Evolutionary conservation across 129 eudicot genomes (phyloP), one percentile per base, ranked within the genome.

Genomic region (Flaveria linearis): DNA sequence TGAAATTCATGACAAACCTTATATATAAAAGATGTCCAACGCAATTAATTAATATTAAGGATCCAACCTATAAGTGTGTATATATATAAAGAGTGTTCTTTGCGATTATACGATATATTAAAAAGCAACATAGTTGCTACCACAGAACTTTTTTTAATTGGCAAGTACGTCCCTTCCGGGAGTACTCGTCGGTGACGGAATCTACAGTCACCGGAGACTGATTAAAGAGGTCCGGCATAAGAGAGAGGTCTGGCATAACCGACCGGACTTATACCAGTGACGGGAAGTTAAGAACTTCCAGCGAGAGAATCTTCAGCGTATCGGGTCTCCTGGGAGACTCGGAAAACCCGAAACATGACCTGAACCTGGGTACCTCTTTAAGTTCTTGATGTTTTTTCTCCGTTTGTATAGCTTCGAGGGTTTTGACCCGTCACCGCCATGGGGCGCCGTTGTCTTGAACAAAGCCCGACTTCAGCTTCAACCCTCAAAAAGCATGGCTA

Each of bases 221-320:
- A 53, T 82, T 89, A 42, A 93, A 93, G 74, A 92, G 92, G 88
- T 94, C 96, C 69, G 87, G 93, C 20, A 84, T 82, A 14, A 94
- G 88, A 0, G 22, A 93, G 74, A 92, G 92, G 88, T 94, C 96
- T 66, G 86, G 96, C 25, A 85, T 82, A 14, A 94, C 87, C 15
- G 98, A 94, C 97, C 9, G 98, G 98, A 76, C 91, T 86, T 50
- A 94, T 88, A 63, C 84, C 51, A 94, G 80, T 17, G 93, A 76
- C 9, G 98, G 98, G 60, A 91, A 94, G 61, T 91, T 87, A 0
- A 94, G 91, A 26, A 91, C 68, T 25, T 93, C 88, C 0, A 96
- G 96, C 0, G 97, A 94, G 2, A 94, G 83, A 72, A 91, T 79
- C 52, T 87, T 96, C 16, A 88, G 89, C 15, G 96, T 82, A 22